A percentile compares a stretch with the other conserved stretches of the same genome.
These are phyloP conservation scores for Vararia minispora DNA, from an alignment of 768 basidiomycete genomes.

Conservation along the genomic window DNA sequence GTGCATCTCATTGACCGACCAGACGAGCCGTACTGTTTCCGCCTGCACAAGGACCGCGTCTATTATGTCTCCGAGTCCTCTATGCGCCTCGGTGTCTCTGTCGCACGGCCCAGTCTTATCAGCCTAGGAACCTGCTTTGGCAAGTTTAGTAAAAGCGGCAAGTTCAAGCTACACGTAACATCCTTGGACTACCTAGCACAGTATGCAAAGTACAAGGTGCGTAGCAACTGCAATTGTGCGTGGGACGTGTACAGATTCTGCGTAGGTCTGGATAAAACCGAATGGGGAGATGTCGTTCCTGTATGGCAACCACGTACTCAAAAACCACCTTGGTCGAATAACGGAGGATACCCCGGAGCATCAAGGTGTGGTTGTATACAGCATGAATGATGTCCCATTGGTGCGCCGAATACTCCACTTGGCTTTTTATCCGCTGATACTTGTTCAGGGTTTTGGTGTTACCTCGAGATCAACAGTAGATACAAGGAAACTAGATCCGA, in stretches of 20 bases:
- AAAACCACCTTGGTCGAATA: conserved; percentile 97
- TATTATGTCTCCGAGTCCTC: conserved; percentile 94
- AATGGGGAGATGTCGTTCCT: conserved; percentile 99
- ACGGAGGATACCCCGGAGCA: conserved; percentile 99
- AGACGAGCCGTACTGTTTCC: conserved; percentile 93
- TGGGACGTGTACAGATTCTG: background rate
- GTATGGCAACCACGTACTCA: conserved; percentile 97
- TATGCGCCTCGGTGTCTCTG: conserved; percentile 85
- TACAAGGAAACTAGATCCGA: conserved; percentile 94
- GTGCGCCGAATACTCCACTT: conserved; percentile 31
- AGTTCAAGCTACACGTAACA: conserved; percentile 96
- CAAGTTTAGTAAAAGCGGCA: conserved; percentile 94
- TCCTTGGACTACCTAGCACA: conserved; percentile 87
- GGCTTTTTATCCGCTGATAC: conserved; percentile 3
- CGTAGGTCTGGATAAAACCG: conserved; percentile 95
- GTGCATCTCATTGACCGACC: conserved; percentile 90
- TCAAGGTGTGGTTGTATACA: conserved; percentile 94
- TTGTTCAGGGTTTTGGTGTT: conserved; percentile 87
- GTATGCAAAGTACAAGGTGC: conserved; percentile 96
- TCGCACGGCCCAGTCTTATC: conserved; percentile 87
- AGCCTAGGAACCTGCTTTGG: conserved; percentile 95
- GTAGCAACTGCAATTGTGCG: conserved; percentile 8
- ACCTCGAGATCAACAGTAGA: conserved; percentile 93
- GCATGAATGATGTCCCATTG: conserved; percentile 90
- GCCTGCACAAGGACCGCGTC: conserved; percentile 88